Evolutionary conservation across 257 asterid genomes (phyloP).

Genomic region (Craterostigma plantagineum): DNA sequence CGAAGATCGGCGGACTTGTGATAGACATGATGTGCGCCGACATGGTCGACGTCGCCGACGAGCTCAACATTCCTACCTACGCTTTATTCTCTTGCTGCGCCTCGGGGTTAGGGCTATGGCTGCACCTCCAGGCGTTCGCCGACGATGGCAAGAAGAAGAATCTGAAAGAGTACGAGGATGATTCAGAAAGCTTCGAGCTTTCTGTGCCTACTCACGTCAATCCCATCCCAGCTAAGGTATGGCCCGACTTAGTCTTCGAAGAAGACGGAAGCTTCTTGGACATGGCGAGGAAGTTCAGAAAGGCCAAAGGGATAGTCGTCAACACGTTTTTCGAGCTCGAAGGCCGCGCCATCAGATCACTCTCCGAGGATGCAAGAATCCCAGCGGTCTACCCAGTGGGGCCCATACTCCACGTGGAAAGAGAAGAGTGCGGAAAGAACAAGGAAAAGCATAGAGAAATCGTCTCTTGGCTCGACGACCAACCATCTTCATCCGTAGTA

Average conservation of each 20-base stretch:
- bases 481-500: slow-evolving; percentile 17
- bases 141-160: slow-evolving; percentile 7
- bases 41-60: slow-evolving; percentile 27
- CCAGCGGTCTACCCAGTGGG: slow-evolving; percentile 24
- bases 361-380: slow-evolving; percentile 2
- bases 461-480: slow-evolving; percentile 17
- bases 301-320: slow-evolving; percentile 10
- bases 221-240: slow-evolving; percentile 6
- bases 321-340: slow-evolving; percentile 16
- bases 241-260: slow-evolving; percentile 2
- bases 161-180: slow-evolving; percentile 1
- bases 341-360: slow-evolving; percentile 5
- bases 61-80: slow-evolving; percentile 15
- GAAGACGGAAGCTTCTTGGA: neutral
- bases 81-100: slow-evolving; percentile 18
- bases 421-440: neutral
- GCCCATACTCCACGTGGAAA: slow-evolving; percentile 11
- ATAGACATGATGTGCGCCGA: slow-evolving; percentile 19
- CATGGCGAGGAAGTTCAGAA: slow-evolving; percentile 7
- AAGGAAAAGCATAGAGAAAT: neutral
- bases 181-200: neutral
- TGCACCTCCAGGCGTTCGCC: slow-evolving; percentile 12
- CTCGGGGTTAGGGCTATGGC: slow-evolving; percentile 12
- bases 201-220: slow-evolving; percentile 3
- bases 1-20: slow-evolving; percentile 11